Evolutionary conservation across 257 asterid genomes (phyloP), one percentile per base, ranked within the genome.

Genomic region (Gentiana dahurica): DNA sequence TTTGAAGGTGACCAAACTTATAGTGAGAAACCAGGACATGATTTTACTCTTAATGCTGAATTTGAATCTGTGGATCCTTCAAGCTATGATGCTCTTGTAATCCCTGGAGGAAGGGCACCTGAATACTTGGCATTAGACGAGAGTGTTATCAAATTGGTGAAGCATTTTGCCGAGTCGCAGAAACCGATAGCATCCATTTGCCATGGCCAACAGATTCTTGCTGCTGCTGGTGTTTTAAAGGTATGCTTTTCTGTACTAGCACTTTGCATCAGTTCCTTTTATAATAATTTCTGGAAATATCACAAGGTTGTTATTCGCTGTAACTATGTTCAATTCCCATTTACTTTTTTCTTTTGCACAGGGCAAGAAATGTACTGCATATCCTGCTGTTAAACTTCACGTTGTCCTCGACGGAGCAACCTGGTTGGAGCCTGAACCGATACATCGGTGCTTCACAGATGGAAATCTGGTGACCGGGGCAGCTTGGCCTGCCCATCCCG

Each of bases 401-500:
- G 91, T 87, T n/a, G 77, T 91, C 61, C 84, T 91, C 38, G 70
- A 75, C 1, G 98, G 97, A 57, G 97, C 73, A 2, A 83, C 85
- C 10, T 91, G 98, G 98, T 49, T 88, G 55, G 98, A 88, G 68
- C 97, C 98, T 0, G 97, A 88, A 8, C 98, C 98, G 3, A 88
- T 91, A 38, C 77, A 81, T 59, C 78, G 89, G 9, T 91, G 98
- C 84, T 85, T 87, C 53, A 88, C 97, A 0, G 98, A 91, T 64
- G 95, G 94, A 50, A 76, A 88, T 75, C 82, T 91, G 66, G 98
- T 91, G 12, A 91, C 97, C 1, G 95, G 97, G 54, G 96, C 98
- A 15, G 98, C 98, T 34, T 91, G 98, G 98, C 98, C 98, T 0
- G 97, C 90, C 12, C 97, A 91, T 70, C 97, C 95, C 1, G 91